These are phyloP conservation scores for Piromyces sp. DNA, from an alignment of 192 early-diverging fungal genomes.

Conservation along the genomic window DNA sequence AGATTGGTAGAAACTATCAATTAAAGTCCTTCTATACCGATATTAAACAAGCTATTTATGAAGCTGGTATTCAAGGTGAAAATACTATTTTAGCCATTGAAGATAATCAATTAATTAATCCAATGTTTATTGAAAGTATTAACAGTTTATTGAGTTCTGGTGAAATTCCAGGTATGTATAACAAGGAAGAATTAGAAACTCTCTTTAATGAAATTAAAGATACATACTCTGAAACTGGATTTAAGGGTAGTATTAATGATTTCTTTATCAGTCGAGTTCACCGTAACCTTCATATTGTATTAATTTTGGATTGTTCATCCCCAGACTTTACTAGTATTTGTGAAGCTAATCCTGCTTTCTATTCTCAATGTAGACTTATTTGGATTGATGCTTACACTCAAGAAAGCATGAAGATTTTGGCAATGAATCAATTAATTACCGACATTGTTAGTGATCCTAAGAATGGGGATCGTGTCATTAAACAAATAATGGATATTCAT, in stretches of 20 bases:
- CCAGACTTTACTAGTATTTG: constrained; percentile 15
- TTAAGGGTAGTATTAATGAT: constrained; percentile 26
- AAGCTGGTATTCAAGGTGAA: constrained; percentile 17
- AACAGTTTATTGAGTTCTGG: constrained; percentile 33
- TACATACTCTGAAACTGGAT: constrained; percentile 26
- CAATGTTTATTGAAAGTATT: constrained; percentile 23
- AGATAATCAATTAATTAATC: constrained; percentile 26
- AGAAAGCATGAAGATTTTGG: constrained; percentile 21
- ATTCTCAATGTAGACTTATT: constrained; percentile 24
- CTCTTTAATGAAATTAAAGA: constrained; percentile 18
- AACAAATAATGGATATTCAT: constrained; percentile 15
- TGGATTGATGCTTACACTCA: constrained; percentile 27
- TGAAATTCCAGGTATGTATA: constrained; percentile 32
- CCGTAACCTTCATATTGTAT: constrained; percentile 26
- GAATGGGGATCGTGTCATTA: constrained; percentile 10
- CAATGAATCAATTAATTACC: constrained; percentile 3
- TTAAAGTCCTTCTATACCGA: constrained; percentile 22
- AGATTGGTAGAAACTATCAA: constrained; percentile 14
- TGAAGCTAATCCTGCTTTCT: constrained; percentile 38
- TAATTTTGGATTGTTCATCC: constrained; percentile 23
- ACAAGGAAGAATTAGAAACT: constrained; percentile 30
- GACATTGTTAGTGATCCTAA: background rate
- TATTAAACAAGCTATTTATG: constrained; percentile 27
- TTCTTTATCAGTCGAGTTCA: constrained; percentile 26
- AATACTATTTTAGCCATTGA: constrained; percentile 27